Percentiles rank a stretch among this genome's conserved stretches.
phyloP scores from a whole-genome alignment of 148 eudicot species.

The Rhododendron williamsianum region DNA sequence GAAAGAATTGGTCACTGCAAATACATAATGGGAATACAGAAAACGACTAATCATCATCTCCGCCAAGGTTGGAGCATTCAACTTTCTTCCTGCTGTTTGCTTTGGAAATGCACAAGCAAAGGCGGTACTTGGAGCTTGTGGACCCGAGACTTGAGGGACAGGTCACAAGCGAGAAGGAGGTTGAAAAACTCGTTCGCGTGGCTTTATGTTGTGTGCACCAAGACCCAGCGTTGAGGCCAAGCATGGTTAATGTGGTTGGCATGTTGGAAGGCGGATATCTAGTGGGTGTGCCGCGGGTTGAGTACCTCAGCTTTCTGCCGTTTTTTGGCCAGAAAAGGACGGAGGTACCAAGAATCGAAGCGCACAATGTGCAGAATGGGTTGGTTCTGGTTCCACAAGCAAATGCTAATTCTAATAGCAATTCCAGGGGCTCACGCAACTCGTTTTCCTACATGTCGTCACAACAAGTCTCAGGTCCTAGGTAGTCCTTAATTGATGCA shows the following conservation, averaged over 20 bases:
- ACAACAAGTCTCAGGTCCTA: no score
- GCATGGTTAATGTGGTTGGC: conserved; percentile 37
- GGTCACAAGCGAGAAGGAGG: conserved; percentile 40
- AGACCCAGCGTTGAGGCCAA: conserved; percentile 37
- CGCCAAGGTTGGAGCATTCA: conserved; percentile 17
- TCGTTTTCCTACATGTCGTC: no score
- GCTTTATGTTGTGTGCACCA: no score
- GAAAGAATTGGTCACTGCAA: conserved; percentile 57
- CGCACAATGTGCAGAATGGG: background rate
- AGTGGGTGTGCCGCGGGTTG: conserved; percentile 37
- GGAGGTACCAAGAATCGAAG: background rate
- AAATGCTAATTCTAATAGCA: no score
- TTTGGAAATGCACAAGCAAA: conserved; percentile 24
- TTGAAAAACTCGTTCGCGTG: conserved; percentile 19
- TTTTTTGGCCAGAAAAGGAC: background rate
- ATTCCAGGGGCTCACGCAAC: no score
- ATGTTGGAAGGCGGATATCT: conserved; percentile 23
- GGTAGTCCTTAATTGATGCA: no score
- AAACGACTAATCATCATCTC: conserved; percentile 15
- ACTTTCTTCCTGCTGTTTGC: conserved; percentile 64
- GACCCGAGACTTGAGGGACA: conserved; percentile 27
- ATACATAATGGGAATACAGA: conserved; percentile 35
- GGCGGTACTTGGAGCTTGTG: no score
- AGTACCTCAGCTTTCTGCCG: conserved; percentile 21
- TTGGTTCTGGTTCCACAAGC: no score